Evolutionary conservation across 306 rosid species (phyloP).

Genomic region (Dalbergia cultrata): DNA sequence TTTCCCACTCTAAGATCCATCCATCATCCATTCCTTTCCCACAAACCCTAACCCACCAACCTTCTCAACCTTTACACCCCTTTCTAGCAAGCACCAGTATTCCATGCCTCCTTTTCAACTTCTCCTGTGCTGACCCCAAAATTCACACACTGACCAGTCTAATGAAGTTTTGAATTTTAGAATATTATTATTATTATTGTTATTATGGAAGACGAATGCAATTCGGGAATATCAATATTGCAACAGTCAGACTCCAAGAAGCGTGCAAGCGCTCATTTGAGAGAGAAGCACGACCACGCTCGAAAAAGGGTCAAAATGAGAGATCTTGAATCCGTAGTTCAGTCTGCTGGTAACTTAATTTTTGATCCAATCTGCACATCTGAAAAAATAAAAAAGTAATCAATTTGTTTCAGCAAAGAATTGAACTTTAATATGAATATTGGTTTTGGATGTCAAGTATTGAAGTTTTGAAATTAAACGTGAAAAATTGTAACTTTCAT

Average conservation of each 20-base stretch:
- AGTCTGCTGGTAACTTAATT: constrained; percentile 61
- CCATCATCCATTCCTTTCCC: not conserved
- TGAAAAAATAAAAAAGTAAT: too few relatives aligned
- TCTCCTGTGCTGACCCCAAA: not conserved
- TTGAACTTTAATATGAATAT: constrained; percentile 16
- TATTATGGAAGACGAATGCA: constrained; percentile 54
- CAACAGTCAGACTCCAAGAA: constrained; percentile 65
- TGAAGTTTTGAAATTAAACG: not conserved
- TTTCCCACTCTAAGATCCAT: constrained; percentile 9
- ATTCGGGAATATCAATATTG: constrained; percentile 28
- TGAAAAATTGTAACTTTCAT: too few relatives aligned
- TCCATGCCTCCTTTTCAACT: not conserved
- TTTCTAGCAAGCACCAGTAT: not conserved
- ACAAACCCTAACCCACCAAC: constrained; percentile 46
- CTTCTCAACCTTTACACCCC: not conserved
- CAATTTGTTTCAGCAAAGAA: not conserved
- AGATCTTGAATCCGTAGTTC: constrained; percentile 70
- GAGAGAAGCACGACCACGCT: constrained; percentile 46
- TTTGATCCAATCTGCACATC: not conserved
- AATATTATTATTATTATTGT: not conserved
- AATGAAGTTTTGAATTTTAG: constrained; percentile 17
- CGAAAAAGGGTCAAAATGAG: constrained; percentile 74
- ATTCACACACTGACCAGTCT: not conserved
- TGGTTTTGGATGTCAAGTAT: not conserved
- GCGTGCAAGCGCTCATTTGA: constrained; percentile 52